Base-by-base conservation (phyloP, 139 green algal species). In the Asterochloris erici region DNA sequence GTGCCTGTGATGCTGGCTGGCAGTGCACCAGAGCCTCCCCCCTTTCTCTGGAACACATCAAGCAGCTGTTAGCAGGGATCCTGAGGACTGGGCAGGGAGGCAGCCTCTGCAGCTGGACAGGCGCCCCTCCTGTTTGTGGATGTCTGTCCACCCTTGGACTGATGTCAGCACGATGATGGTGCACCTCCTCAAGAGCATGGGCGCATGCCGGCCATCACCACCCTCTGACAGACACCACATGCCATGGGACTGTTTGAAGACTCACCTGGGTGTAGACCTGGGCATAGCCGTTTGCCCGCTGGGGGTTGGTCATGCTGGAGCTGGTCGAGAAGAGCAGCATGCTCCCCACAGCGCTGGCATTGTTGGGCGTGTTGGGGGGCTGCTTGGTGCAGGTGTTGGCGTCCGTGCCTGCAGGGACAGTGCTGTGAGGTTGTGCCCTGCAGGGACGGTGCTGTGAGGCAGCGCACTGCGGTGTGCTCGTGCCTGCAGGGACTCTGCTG, bases 201-300 rank as follows among this genome's bases (percentile, higher is more conserved):
- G 38, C 38, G 2, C 38, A 54, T 6, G 38, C 38, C 38, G 38
- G 38, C 38, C 38, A 54, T 2, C 38, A 54, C 38, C 6, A 54
- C 38, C 6, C 38, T 54, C 38, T 54, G 38, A 54, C 38, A 54
- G 38, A 54, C 38, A 54, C 38, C 38, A 54, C 4, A 54, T 54
- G 38, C 38, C 38, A 54, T 10, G 38, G 38, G 38, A 54, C 38
- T 54, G 38, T 6, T 54, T 54, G 38, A 54, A 54, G 38, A 76
- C 13, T 28, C 63, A 79, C 74, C 74, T 79, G 74, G 9, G 54
- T 79, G 54, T 79, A 79, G 12, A 68, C 47, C 47, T 79, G 74
- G 27, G 54, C 66, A 60, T 79, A 79, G 10, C 74, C 74, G 16
- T 24, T 63, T 23, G 47, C 74, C 26, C 54, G 64, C 47, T 23